phyloP scores from a whole-genome alignment of 1,139 yeast species.

The Wickerhamomyces sp. region DNA sequence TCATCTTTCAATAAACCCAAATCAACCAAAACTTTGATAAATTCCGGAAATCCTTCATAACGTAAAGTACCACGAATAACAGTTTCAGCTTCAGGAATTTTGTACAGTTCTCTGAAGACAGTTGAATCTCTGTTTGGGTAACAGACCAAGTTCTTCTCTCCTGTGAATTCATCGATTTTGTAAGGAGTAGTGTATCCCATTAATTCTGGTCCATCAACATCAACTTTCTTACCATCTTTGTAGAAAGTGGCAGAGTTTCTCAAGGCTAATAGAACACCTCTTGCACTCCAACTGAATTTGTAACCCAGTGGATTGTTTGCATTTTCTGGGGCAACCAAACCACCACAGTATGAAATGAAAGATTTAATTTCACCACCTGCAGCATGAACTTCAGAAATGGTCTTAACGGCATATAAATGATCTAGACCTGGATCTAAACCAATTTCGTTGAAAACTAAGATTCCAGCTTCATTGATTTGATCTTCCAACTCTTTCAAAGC shows the following conservation, averaged over 20 bases:
- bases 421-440: constrained; percentile 98
- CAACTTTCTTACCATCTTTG: constrained; percentile 77
- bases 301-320: constrained; percentile 98
- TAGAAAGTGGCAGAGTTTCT: constrained; percentile 90
- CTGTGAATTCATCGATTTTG: constrained; percentile 84
- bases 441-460: constrained; percentile 87
- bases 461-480: constrained; percentile 78
- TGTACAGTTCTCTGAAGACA: constrained; percentile 82
- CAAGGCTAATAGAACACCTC: constrained; percentile 94
- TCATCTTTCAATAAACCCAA: constrained; percentile 87
- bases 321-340: constrained; percentile 95
- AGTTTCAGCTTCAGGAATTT: constrained; percentile 96
- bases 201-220: constrained; percentile 81
- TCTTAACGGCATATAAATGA: constrained; percentile 96
- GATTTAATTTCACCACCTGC: constrained; percentile 89
- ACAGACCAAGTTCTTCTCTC: constrained; percentile 60
- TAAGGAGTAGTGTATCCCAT: constrained; percentile 96
- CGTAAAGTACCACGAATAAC: constrained; percentile 95
- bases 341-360: constrained; percentile 96
- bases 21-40: constrained; percentile 91
- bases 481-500: constrained; percentile 80
- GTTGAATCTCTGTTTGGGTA: constrained; percentile 99
- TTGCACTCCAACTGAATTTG: constrained; percentile 98
- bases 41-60: constrained; percentile 98
- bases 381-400: constrained; percentile 93